Percentiles rank a stretch among this genome's conserved stretches.
phyloP scores from a whole-genome alignment of 352 stramenopile species.

The Discostella stelligera region DNA sequence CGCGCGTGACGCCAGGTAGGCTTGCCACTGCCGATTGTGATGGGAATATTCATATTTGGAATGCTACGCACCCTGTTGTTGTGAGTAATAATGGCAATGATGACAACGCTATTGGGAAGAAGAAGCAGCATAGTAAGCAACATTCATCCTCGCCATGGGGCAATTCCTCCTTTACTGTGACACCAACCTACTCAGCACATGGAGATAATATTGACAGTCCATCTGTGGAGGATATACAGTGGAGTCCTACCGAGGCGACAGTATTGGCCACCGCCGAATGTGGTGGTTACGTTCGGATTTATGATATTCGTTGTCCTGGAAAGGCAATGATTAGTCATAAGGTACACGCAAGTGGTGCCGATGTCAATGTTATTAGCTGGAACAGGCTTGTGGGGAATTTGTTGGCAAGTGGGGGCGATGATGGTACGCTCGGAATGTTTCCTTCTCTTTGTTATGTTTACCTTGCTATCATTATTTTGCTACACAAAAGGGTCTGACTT shows the following conservation, averaged over 20 bases:
- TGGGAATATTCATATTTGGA: conserved; percentile 95
- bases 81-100: conserved; percentile 10
- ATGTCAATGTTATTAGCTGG: conserved; percentile 99
- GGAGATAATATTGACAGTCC: conserved; percentile 47
- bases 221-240: conserved; percentile 98
- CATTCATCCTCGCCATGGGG: conserved; percentile 16
- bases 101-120: conserved; percentile 17
- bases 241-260: conserved; percentile 94
- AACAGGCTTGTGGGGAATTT: conserved; percentile 97
- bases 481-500: no score
- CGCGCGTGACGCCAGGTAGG: conserved; percentile 84
- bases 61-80: conserved; percentile 33
- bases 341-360: conserved; percentile 87
- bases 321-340: conserved; percentile 91
- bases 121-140: neutral
- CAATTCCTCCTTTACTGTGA: conserved; percentile 48
- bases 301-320: conserved; percentile 90
- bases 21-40: conserved; percentile 95
- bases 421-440: conserved; percentile 87
- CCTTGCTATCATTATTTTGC: conserved; percentile 29
- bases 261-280: conserved; percentile 94
- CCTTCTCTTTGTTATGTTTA: conserved; percentile 81
- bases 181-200: conserved; percentile 56
- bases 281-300: conserved; percentile 94
- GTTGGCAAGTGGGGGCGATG: conserved; percentile 95